Percentiles rank a stretch among this genome's conserved stretches.
Evolutionary conservation across 768 basidiomycete genomes (phyloP).

Genomic region (Crepidotus variabilis): DNA sequence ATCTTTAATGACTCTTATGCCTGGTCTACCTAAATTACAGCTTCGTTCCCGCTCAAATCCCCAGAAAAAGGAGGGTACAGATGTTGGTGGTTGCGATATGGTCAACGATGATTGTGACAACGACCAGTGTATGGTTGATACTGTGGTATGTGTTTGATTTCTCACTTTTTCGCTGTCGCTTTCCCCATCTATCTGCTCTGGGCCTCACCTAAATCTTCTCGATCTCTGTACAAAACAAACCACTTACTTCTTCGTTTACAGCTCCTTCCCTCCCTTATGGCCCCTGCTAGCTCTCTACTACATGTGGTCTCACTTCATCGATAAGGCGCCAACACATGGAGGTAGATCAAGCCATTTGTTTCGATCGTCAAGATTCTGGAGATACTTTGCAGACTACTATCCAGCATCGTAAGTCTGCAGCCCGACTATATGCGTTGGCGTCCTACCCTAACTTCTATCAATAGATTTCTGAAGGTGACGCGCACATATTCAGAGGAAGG

Average conservation of each 20-base stretch:
- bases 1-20: background rate
- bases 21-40: constrained; percentile 27
- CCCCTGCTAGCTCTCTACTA: constrained; percentile 74
- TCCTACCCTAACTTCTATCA: no score
- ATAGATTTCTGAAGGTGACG: constrained; percentile 50
- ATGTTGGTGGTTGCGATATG: constrained; percentile 86
- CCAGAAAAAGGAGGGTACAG: constrained; percentile 81
- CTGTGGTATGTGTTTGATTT: constrained; percentile 59
- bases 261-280: constrained; percentile 89
- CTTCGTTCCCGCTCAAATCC: constrained; percentile 85
- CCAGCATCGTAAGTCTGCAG: constrained; percentile 71
- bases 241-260: constrained; percentile 23
- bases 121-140: constrained; percentile 65
- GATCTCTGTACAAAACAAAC: background rate
- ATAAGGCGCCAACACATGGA: constrained; percentile 71
- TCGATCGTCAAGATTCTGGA: constrained; percentile 69
- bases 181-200: background rate
- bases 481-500: background rate
- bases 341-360: constrained; percentile 75
- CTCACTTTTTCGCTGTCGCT: background rate
- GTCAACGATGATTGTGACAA: constrained; percentile 77
- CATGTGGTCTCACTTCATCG: constrained; percentile 74
- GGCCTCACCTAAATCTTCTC: background rate
- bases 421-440: no score
- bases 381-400: constrained; percentile 89